Evolutionary conservation across 352 stramenopile genomes (phyloP).

Genomic region (Phytophthora brassicae): DNA sequence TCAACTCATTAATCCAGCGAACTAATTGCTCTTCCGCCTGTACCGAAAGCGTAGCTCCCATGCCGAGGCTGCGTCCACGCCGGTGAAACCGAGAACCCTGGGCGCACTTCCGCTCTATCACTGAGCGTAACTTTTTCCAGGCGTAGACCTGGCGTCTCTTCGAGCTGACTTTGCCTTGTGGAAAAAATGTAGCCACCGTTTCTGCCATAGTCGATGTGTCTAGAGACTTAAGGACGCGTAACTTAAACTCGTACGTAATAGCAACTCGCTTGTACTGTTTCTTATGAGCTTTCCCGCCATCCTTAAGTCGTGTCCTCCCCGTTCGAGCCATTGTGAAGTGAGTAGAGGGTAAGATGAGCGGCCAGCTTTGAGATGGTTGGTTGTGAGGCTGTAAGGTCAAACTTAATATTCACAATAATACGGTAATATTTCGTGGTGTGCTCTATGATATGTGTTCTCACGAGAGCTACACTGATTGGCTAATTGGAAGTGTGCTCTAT

Average conservation of each 20-base stretch:
- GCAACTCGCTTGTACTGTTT: not conserved
- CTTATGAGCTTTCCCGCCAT: not conserved
- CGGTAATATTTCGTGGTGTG: not conserved
- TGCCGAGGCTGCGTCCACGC: not conserved
- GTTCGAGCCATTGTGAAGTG: not conserved
- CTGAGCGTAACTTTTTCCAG: not conserved
- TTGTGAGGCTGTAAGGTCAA: not conserved
- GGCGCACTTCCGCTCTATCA: constrained; percentile 8
- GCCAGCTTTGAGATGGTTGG: not conserved
- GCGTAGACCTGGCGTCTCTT: constrained; percentile 10
- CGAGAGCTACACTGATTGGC: too few species aligned
- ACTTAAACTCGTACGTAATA: too few species aligned
- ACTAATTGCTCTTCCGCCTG: too few species aligned
- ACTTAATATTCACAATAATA: not conserved
- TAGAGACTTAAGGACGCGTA: constrained; percentile 9
- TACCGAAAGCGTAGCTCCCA: not conserved
- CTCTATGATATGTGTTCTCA: too few species aligned
- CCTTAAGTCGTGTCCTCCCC: not conserved
- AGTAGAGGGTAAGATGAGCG: not conserved
- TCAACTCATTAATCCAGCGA: constrained; percentile 1
- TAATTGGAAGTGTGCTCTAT: too few species aligned
- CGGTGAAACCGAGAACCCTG: not conserved
- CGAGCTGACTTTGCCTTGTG: not conserved
- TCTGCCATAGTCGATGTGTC: constrained; percentile 2
- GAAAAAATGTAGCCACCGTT: constrained; percentile 1